phyloP scores from a whole-genome alignment of 768 basidiomycete species.

The Obba rivulosa region DNA sequence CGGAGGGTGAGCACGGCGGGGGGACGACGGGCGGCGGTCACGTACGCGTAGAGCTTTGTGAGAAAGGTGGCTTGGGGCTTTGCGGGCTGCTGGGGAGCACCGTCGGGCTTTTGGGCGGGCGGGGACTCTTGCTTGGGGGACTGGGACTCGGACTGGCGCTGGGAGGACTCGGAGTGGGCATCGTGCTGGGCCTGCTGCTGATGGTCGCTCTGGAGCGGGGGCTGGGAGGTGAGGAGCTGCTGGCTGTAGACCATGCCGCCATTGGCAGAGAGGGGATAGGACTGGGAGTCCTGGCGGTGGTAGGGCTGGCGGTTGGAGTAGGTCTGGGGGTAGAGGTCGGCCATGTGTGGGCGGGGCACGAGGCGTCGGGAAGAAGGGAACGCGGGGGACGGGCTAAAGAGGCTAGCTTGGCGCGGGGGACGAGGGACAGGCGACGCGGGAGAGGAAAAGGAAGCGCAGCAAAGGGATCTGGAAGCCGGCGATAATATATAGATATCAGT shows the following conservation, averaged over 20 bases:
- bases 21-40: constrained; percentile 18
- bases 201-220: constrained; percentile 15
- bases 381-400: neutral
- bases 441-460: neutral
- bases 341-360: constrained; percentile 24
- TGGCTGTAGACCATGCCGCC: constrained; percentile 22
- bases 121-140: constrained; percentile 35
- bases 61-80: constrained; percentile 94
- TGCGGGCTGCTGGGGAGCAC: constrained; percentile 36
- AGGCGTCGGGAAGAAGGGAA: constrained; percentile 14
- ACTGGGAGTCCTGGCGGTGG: constrained; percentile 27
- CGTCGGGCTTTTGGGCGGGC: constrained; percentile 33
- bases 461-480: neutral
- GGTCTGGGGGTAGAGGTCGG: constrained; percentile 42
- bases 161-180: constrained; percentile 11
- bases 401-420: neutral
- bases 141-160: constrained; percentile 16
- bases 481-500: too few relatives aligned
- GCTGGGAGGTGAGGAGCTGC: constrained; percentile 18
- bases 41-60: constrained; percentile 93
- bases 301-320: constrained; percentile 38
- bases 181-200: constrained; percentile 14
- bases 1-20: constrained; percentile 16
- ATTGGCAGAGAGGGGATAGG: constrained; percentile 18
- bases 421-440: neutral